Base-by-base conservation (phyloP, 2,329 filamentous ascomycete genomes). In the Talaromyces sp. region DNA sequence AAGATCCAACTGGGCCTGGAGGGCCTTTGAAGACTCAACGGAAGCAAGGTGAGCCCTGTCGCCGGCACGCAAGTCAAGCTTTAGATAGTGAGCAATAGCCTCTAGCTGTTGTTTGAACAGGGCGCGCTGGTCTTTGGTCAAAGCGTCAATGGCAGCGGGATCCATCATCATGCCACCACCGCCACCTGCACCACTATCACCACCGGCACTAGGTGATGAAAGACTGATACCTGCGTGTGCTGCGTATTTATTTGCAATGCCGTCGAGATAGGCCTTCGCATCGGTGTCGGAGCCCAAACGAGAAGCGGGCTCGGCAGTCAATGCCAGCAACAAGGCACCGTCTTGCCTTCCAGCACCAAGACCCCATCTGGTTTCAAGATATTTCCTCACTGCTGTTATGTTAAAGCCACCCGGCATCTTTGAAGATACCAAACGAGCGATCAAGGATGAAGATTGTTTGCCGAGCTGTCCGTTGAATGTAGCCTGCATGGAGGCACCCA, bases 351-450 rank as follows among this genome's bases (percentile, higher is more conserved):
- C 95, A 27, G 89, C 76, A 3, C 85, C 92, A 65, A 99, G 83
- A 64, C 95, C 95, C 93, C 94, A 99, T 78, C 92, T 87, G 17
- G 91, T 92, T 82, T 97, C 94, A 52, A 99, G 83, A 75, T 99
- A 96, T 81, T 99, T 99, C 74, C 95, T 88, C 56, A 96, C 92
- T 13, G 92, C 86, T 74, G 94, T 98, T 78, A 98, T 98, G 79
- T 98, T 99, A 87, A 99, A 99, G 68, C 95, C 95, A 82, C 94
- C 95, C 57, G 95, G 95, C 95, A 99, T 99, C 83, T 99, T 99
- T 35, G 95, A 97, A 1, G 95, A 98, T 50, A 99, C 95, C 77
- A 99, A 84, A 71, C 95, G 90, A 59, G 95, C 95, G 77, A 99
- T 90, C 65, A 99, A 86, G 2, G 93, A 96, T 62, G 91, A 90